Evolutionary conservation across 2,329 filamentous ascomycete genomes (phyloP).

Genomic region (Arthrobotrys megalospora): DNA sequence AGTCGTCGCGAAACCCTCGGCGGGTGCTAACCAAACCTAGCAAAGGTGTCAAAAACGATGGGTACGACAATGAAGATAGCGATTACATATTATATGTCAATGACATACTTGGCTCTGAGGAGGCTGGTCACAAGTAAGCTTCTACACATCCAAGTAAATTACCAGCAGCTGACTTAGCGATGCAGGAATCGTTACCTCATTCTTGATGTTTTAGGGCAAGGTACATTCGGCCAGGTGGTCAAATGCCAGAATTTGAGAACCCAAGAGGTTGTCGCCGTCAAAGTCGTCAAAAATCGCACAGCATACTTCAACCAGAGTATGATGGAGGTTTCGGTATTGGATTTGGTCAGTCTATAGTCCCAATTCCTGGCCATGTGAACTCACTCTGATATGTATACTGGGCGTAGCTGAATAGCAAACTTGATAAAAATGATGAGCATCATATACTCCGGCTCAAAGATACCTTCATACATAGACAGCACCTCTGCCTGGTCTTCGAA

Average conservation of each 20-base stretch:
- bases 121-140: constrained; percentile 93
- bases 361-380: constrained; percentile 61
- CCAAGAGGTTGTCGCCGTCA: constrained; percentile 97
- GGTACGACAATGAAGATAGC: constrained; percentile 98
- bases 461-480: constrained; percentile 97
- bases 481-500: constrained; percentile 96
- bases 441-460: constrained; percentile 95
- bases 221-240: constrained; percentile 97
- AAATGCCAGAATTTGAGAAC: constrained; percentile 99
- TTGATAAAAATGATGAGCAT: constrained; percentile 99
- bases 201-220: constrained; percentile 94
- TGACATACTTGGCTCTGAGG: constrained; percentile 96
- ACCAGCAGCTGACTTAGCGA: constrained; percentile 4
- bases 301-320: constrained; percentile 99
- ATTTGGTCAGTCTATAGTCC: constrained; percentile 77
- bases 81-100: constrained; percentile 99
- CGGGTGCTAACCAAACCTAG: constrained; percentile 97
- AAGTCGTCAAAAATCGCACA: constrained; percentile 98
- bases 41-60: constrained; percentile 98
- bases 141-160: neutral
- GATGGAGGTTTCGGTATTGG: constrained; percentile 99
- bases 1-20: constrained; percentile 95
- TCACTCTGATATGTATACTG: constrained; percentile 63
- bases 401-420: constrained; percentile 89
- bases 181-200: constrained; percentile 70